Base-by-base conservation (phyloP, 352 stramenopile species). In the Phytophthora cactorum region DNA sequence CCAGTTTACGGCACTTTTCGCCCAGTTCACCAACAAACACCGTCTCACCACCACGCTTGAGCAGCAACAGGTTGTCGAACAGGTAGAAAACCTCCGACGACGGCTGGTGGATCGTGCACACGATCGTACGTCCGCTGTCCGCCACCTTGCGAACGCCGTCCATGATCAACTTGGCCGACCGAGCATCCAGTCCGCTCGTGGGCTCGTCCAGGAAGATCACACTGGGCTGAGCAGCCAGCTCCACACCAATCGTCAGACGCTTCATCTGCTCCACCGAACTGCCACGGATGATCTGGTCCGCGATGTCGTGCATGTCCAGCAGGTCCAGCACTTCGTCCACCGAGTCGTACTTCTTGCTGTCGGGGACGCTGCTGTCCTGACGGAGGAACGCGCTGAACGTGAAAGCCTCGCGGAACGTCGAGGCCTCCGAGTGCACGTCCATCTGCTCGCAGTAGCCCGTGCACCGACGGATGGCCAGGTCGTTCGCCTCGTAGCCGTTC, bases 61-160 rank as follows among this genome's bases (percentile, higher is more conserved):
- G 47, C 22, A 74, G 55, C n/a, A 74, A 77, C n/a, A 96, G 50
- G 43, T 82, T 79, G 75, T 97, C 89, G 57, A 97, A 96, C 31
- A 89, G 82, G 31, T 69, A 84, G 32, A 97, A 97, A 10, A 97
- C 84, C 45, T 97, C 86, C 3, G 76, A 88, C 14, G 78, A 86
- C 15, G 92, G 91, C 70, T 97, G 90, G 72, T 97, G 92, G 72
- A 98, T 98, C 38, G 89, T 97, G 52, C 92, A 96, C 1, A 97
- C 68, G 17, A 98, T 82, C 15, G 81, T 91, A 10, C 77, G 64
- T 11, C 88, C 86, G 32, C 74, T 79, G 47, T 59, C 55, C 10
- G 89, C 87, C 52, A 96, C 78, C 53, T 93, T 91, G 51, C 91
- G 86, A 22, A 97, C 72, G 0, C 93, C 76, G 32, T 89, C 74